These are phyloP conservation scores for Mrakia hoshinonis DNA, from an alignment of 768 basidiomycete genomes.

Conservation along the genomic window DNA sequence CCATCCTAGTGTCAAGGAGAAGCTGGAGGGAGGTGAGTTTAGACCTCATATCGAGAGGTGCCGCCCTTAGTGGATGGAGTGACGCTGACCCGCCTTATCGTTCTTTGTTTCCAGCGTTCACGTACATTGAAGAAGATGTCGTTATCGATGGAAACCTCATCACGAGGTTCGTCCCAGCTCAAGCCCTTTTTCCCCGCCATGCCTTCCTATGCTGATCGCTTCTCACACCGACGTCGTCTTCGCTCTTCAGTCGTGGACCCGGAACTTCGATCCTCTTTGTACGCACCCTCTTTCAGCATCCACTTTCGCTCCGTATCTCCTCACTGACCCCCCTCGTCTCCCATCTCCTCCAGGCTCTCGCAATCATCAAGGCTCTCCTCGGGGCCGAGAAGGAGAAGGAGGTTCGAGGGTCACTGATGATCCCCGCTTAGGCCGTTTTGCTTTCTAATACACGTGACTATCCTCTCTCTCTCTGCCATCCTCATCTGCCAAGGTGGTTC, in stretches of 20 bases:
- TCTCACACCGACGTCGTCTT: neutral
- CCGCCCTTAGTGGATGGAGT: no score
- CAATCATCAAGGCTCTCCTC: neutral
- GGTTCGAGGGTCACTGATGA: slow-evolving; percentile 13
- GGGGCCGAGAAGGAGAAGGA: neutral
- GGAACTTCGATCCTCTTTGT: slow-evolving; percentile 17
- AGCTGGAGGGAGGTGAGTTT: slow-evolving; percentile 15
- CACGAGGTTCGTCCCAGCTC: neutral
- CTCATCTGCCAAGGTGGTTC: no score
- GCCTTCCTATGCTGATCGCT: neutral
- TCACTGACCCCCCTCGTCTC: neutral
- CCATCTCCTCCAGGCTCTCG: neutral
- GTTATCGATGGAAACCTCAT: slow-evolving; percentile 14
- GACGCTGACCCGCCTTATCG: neutral
- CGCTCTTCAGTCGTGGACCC: slow-evolving; percentile 7
- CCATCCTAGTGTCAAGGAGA: slow-evolving; percentile 22
- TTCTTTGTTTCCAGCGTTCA: neutral
- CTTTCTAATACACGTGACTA: no score
- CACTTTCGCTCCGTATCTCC: neutral
- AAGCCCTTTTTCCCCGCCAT: neutral
- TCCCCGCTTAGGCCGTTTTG: no score
- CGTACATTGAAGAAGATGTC: slow-evolving; percentile 13
- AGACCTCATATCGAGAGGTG: no score
- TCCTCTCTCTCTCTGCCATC: no score
- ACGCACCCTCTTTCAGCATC: neutral